A percentile compares a stretch with the other conserved stretches of the same genome.
phyloP scores from a whole-genome alignment of 2,329 filamentous ascomycete species.

The Hypoxylon rubiginosum region DNA sequence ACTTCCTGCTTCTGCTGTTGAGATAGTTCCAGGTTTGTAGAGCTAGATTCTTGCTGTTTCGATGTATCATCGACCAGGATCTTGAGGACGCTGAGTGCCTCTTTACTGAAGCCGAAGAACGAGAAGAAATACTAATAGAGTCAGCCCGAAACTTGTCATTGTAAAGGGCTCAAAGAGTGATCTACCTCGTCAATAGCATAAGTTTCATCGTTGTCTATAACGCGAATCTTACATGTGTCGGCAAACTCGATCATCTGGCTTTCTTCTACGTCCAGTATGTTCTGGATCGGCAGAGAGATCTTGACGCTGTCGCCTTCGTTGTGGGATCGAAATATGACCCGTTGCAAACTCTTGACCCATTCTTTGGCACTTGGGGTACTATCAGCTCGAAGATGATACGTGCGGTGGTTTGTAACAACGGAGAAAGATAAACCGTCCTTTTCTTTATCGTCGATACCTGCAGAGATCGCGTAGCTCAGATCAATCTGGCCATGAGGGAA shows the following conservation, averaged over 20 bases:
- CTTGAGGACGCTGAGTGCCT: conserved; percentile 84
- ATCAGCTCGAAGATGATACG: conserved; percentile 90
- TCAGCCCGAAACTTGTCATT: conserved; percentile 43
- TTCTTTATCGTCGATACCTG: conserved; percentile 80
- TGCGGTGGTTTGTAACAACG: conserved; percentile 84
- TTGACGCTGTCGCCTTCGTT: conserved; percentile 98
- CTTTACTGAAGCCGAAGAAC: conserved; percentile 88
- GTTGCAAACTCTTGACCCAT: conserved; percentile 94
- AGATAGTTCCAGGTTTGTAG: conserved; percentile 36
- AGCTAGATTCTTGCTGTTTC: conserved; percentile 58
- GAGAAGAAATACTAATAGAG: conserved; percentile 90
- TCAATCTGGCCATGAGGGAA: conserved; percentile 94
- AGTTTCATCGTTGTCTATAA: conserved; percentile 93
- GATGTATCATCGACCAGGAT: conserved; percentile 77
- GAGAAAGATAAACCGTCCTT: conserved; percentile 83
- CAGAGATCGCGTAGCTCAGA: conserved; percentile 89
- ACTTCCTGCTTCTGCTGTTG: conserved; percentile 17
- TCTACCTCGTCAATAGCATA: conserved; percentile 92
- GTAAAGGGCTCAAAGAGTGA: background rate
- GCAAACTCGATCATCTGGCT: conserved; percentile 91
- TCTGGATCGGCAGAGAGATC: conserved; percentile 89
- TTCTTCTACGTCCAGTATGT: conserved; percentile 92
- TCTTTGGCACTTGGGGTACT: conserved; percentile 90
- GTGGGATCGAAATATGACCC: conserved; percentile 94
- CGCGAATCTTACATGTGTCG: conserved; percentile 92